Evolutionary conservation across 768 basidiomycete genomes (phyloP).

Genomic region (Tubosaeta sp.): DNA sequence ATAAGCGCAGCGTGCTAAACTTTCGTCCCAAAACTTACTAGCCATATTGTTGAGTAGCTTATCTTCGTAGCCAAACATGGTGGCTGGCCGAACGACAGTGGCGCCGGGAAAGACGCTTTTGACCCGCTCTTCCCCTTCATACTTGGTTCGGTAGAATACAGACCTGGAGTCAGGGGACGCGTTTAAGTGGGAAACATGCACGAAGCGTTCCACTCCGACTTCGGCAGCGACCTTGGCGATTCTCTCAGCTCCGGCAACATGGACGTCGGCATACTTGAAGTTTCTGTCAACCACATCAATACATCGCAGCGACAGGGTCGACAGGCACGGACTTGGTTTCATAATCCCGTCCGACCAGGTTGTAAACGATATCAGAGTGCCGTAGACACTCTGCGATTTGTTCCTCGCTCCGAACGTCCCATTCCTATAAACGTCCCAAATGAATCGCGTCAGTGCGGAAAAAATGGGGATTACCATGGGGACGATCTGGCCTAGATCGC

Average conservation of each 20-base stretch:
- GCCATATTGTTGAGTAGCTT: conserved; percentile 90
- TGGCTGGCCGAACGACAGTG: conserved; percentile 81
- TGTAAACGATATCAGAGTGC: conserved; percentile 96
- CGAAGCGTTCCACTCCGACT: conserved; percentile 74
- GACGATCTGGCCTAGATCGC: conserved; percentile 95
- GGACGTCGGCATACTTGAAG: conserved; percentile 77
- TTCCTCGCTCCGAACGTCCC: conserved; percentile 86
- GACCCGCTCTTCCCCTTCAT: conserved; percentile 84
- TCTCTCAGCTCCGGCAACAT: conserved; percentile 75
- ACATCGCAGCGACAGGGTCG: conserved; percentile 10
- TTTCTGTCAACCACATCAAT: conserved; percentile 53
- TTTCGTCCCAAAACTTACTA: conserved; percentile 45
- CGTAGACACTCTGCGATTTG: conserved; percentile 92
- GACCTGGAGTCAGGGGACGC: conserved; percentile 76
- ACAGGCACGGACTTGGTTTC: conserved; percentile 76
- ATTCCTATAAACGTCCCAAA: conserved; percentile 59
- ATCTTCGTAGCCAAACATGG: conserved; percentile 95
- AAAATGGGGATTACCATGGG: conserved; percentile 62
- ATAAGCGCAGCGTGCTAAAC: conserved; percentile 7
- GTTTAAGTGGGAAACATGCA: conserved; percentile 95
- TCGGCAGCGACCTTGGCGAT: conserved; percentile 83
- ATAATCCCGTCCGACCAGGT: conserved; percentile 90
- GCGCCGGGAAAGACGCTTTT: conserved; percentile 78
- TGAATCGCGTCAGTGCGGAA: conserved; percentile 13
- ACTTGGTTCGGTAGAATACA: conserved; percentile 84